Percentiles rank a stretch among this genome's conserved stretches.
Conservation (phyloP, 2,329 filamentous ascomycete species). For the Nothophoma quercina region DNA sequence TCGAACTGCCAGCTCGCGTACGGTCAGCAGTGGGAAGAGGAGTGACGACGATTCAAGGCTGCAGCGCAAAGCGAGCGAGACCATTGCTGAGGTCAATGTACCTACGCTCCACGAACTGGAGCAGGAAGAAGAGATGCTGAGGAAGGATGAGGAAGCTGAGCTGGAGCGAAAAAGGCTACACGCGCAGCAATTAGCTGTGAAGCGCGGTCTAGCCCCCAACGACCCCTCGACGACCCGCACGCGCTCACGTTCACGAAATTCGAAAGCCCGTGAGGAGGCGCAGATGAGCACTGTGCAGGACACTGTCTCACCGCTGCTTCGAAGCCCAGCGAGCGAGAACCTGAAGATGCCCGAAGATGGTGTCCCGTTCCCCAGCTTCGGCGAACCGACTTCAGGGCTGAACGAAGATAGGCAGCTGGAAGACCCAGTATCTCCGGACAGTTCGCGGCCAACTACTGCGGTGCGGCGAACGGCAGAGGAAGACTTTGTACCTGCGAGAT, state of each 20-base stretch:
- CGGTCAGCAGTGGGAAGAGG: background rate
- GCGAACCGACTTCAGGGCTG: constrained; percentile 16
- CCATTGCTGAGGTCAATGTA: constrained; percentile 19
- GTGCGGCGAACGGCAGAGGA: constrained; percentile 15
- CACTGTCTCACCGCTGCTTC: constrained; percentile 24
- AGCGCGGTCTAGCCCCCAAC: constrained; percentile 56
- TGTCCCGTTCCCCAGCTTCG: constrained; percentile 32
- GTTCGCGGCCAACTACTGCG: background rate
- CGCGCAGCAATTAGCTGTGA: constrained; percentile 63
- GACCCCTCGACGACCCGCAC: constrained; percentile 14
- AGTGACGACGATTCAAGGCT: background rate
- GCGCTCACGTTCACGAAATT: constrained; percentile 22
- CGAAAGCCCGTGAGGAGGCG: constrained; percentile 1
- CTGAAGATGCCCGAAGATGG: constrained; percentile 14
- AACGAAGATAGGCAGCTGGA: background rate
- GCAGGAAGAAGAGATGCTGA: constrained; percentile 63
- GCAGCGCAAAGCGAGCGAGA: background rate
- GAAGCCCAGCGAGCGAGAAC: constrained; percentile 27
- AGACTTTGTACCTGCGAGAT: constrained; percentile 45
- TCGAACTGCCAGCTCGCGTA: background rate
- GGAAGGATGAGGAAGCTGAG: constrained; percentile 63
- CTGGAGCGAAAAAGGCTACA: constrained; percentile 62
- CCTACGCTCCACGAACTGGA: constrained; percentile 64
- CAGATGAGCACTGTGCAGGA: constrained; percentile 21
- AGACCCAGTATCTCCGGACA: background rate